phyloP scores from a whole-genome alignment of 371 early-diverging fungal species.

The Chytridiales sp. region DNA sequence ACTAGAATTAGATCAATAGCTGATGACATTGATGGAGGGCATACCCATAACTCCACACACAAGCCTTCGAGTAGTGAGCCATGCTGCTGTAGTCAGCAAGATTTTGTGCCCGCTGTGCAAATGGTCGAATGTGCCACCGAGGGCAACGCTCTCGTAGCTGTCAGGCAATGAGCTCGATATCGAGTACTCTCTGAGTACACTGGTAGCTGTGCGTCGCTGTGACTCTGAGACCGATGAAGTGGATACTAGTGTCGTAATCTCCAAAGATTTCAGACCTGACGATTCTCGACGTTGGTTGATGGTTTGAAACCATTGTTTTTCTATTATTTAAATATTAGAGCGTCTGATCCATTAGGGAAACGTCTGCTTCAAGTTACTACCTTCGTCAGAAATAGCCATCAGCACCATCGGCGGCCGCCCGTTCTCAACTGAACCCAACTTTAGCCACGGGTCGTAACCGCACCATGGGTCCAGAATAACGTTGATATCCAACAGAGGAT shows the following conservation, averaged over 20 bases:
- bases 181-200: neutral
- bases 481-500: constrained; percentile 29
- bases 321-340: too few species aligned
- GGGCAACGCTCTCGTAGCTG: constrained; percentile 58
- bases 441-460: constrained; percentile 37
- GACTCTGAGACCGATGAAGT: too few species aligned
- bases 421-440: too few species aligned
- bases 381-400: too few species aligned
- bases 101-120: constrained; percentile 94
- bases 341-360: too few species aligned
- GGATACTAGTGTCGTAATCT: too few species aligned
- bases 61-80: constrained; percentile 59
- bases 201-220: neutral
- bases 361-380: too few species aligned
- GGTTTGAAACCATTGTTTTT: too few species aligned
- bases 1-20: neutral
- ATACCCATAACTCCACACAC: constrained; percentile 78
- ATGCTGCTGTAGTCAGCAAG: constrained; percentile 78
- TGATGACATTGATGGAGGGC: neutral
- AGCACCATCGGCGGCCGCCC: too few species aligned
- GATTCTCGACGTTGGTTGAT: too few species aligned
- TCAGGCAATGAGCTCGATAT: neutral
- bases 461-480: constrained; percentile 36
- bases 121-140: constrained; percentile 98
- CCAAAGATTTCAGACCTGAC: too few species aligned